These are phyloP conservation scores for Diaporthe sp. DNA, from an alignment of 2,329 filamentous ascomycete species.

Conservation along the genomic window DNA sequence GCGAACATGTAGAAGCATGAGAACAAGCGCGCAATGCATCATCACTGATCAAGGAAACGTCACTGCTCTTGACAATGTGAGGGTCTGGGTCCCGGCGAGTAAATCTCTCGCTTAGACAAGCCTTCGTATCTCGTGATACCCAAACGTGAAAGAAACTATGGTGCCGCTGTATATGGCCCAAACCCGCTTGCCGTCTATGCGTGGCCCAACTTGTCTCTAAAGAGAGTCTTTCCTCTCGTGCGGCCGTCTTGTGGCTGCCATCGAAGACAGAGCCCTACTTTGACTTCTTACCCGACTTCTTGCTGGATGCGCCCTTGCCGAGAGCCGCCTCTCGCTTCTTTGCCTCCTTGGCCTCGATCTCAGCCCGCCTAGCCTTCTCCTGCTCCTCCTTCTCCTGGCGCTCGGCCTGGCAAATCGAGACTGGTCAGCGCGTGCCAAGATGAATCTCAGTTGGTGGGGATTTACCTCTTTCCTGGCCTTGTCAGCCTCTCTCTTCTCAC, in stretches of 20 bases:
- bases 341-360: constrained; percentile 68
- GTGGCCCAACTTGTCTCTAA: not conserved
- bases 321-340: constrained; percentile 67
- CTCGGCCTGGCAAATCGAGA: constrained; percentile 60
- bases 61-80: not conserved
- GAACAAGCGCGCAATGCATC: not conserved
- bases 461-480: constrained; percentile 84
- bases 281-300: constrained; percentile 60
- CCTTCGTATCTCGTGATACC: constrained; percentile 6
- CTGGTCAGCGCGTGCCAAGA: constrained; percentile 42
- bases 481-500: constrained; percentile 88
- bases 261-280: constrained; percentile 13
- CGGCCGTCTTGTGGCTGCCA: not conserved
- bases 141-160: not conserved
- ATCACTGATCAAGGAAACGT: not conserved
- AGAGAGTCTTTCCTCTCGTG: not conserved
- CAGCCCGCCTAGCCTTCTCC: constrained; percentile 61
- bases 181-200: constrained; percentile 10
- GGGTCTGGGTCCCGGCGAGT: not conserved
- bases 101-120: not conserved
- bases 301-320: constrained; percentile 50
- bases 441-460: constrained; percentile 33
- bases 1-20: constrained; percentile 44
- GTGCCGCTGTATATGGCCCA: constrained; percentile 22
- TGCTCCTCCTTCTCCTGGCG: constrained; percentile 68